Base-by-base conservation (phyloP, 2,329 filamentous ascomycete species). In the Penicillium sp. region DNA sequence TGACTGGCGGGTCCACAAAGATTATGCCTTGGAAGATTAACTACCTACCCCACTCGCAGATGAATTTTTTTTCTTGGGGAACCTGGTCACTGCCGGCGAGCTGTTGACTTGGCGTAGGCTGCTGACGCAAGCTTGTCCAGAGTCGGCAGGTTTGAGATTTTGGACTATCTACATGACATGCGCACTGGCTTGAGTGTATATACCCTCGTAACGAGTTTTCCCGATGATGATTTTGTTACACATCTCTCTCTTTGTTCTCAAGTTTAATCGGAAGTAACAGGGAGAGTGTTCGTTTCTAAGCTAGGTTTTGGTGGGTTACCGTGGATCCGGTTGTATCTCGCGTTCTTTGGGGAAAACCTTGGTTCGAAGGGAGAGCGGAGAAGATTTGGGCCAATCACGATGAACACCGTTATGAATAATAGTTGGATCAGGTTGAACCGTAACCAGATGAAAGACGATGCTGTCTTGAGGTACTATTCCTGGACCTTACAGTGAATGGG, bases 331-430 rank as follows among this genome's bases (percentile, higher is more conserved):
- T 49, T 52, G 51, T 48, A 52, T 51, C 42, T 55, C 26, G 38
- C 48, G 28, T 25, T 45, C 19, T 56, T 53, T 19, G 48, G 52
- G 16, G 16, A 13, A 28, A 54, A 46, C 61, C 58, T 59, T 63
- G 61, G 61, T 22, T 52, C 48, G 8, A 28, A n/a, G 10, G 26
- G 26, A 46, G n/a, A 56, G 58, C 55, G 58, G 55, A 63, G 58
- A 59, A 59, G 42, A 59, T 54, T 52, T 26, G 48, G 10, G 22
- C 61, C 61, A 63, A 63, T 63, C 46, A 55, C 35, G 19, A 26
- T 53, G 22, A 40, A 53, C 19, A 53, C 51, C 35, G 19, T 38
- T 40, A 10, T 37, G 28, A 22, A 26, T 6, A 40, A 22, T 38
- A 25, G 7, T 53, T 40, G 51, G 51, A 35, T 53, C 22, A 10